Conservation (phyloP, 768 basidiomycete genomes). For the Tylopilus intermedius region DNA sequence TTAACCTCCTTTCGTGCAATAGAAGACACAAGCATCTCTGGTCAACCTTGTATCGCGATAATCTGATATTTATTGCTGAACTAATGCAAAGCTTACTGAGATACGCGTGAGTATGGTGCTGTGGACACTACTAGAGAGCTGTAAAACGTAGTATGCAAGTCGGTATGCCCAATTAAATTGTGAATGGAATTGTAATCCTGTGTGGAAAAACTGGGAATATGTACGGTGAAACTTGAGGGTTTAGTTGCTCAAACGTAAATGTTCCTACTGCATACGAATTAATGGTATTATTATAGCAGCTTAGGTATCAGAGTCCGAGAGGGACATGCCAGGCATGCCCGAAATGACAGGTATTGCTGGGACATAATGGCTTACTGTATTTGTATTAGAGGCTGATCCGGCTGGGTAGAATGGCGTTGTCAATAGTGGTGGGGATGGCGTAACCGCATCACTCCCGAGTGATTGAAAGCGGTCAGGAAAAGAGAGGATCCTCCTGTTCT, state of each 20-base stretch:
- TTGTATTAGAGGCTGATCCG: slow-evolving; percentile 6
- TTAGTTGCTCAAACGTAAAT: slow-evolving; percentile 1
- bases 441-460: slow-evolving; percentile 1
- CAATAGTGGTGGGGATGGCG: slow-evolving; percentile 25
- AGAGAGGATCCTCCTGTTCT: slow-evolving; percentile 8
- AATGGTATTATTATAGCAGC: slow-evolving; percentile 1
- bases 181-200: slow-evolving; percentile 9
- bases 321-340: slow-evolving; percentile 16
- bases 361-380: slow-evolving; percentile 7
- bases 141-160: slow-evolving; percentile 18
- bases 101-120: slow-evolving; percentile 13
- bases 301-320: slow-evolving; percentile 9
- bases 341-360: slow-evolving; percentile 9
- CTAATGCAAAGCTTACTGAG: slow-evolving; percentile 3
- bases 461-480: slow-evolving; percentile 13
- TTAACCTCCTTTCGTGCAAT: not conserved
- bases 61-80: slow-evolving; percentile 14
- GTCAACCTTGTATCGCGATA: slow-evolving; percentile 2
- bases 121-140: slow-evolving; percentile 14
- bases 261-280: not conserved
- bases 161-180: slow-evolving; percentile 11
- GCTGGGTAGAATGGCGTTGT: slow-evolving; percentile 31
- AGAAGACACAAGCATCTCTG: not conserved
- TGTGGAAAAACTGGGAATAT: slow-evolving; percentile 12
- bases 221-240: slow-evolving; percentile 15